Percentiles rank a stretch among this genome's conserved stretches.
These are phyloP conservation scores for Capronia coronata DNA, from an alignment of 2,329 filamentous ascomycete species.

Conservation along the genomic window DNA sequence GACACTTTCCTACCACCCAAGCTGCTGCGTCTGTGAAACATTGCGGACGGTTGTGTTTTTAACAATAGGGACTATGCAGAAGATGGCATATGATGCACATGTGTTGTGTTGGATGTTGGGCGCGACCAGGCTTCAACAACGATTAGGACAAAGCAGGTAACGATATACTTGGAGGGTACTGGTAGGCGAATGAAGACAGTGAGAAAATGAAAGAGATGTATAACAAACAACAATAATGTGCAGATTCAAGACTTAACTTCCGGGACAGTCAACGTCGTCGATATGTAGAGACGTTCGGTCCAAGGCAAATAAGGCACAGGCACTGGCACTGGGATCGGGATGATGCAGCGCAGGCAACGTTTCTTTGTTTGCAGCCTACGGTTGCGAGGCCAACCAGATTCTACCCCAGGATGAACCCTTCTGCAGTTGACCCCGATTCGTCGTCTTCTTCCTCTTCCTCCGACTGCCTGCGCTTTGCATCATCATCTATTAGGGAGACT, in stretches of 20 bases:
- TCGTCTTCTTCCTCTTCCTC: too few relatives aligned
- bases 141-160: neutral
- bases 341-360: neutral
- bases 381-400: constrained; percentile 17
- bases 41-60: constrained; percentile 22
- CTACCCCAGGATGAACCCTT: too few relatives aligned
- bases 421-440: neutral
- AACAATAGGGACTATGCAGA: neutral
- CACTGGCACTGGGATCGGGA: neutral
- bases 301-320: too few relatives aligned
- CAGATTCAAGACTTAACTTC: too few relatives aligned
- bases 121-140: neutral
- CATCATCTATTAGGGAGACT: too few relatives aligned
- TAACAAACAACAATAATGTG: too few relatives aligned
- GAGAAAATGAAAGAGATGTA: neutral
- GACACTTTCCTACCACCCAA: constrained; percentile 41
- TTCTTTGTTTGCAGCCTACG: constrained; percentile 14
- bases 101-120: neutral
- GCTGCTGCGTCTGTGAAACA: constrained; percentile 36
- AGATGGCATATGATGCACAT: constrained; percentile 14
- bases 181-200: neutral
- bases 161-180: neutral
- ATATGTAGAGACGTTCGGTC: too few relatives aligned
- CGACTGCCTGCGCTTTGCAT: too few relatives aligned
- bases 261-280: too few relatives aligned